Evolutionary conservation across 148 eudicot species (phyloP).

Genomic region (Camellia granthamiana): DNA sequence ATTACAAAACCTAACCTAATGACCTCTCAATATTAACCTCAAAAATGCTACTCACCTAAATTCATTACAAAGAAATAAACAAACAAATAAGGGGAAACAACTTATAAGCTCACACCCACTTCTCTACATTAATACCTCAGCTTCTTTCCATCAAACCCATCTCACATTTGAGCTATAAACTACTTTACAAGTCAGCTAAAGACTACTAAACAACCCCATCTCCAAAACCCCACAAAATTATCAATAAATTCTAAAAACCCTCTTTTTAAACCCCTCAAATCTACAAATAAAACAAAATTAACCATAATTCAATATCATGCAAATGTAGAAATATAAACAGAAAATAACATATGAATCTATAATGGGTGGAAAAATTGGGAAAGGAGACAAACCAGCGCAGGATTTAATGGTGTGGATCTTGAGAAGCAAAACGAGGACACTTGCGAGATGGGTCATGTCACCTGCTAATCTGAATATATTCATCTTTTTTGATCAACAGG

Average conservation of each 20-base stretch:
- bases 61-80: too few relatives aligned
- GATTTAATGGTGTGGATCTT: constrained; percentile 97
- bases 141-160: background rate
- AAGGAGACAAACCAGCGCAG: constrained; percentile 57
- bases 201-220: background rate
- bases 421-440: constrained; percentile 89
- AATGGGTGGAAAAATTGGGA: background rate
- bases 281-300: too few relatives aligned
- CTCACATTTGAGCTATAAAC: background rate
- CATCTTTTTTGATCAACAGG: constrained; percentile 39
- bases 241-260: background rate
- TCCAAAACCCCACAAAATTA: background rate
- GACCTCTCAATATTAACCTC: too few relatives aligned
- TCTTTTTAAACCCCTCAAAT: background rate
- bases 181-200: background rate
- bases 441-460: constrained; percentile 90
- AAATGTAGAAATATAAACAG: background rate
- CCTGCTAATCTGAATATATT: constrained; percentile 94
- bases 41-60: too few relatives aligned
- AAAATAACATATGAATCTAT: background rate
- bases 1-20: too few relatives aligned
- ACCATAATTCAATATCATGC: background rate
- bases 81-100: too few relatives aligned
- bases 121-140: background rate
- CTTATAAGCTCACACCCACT: too few relatives aligned